Evolutionary conservation across 441 rosid species (phyloP).

Genomic region (Populus hybrid): DNA sequence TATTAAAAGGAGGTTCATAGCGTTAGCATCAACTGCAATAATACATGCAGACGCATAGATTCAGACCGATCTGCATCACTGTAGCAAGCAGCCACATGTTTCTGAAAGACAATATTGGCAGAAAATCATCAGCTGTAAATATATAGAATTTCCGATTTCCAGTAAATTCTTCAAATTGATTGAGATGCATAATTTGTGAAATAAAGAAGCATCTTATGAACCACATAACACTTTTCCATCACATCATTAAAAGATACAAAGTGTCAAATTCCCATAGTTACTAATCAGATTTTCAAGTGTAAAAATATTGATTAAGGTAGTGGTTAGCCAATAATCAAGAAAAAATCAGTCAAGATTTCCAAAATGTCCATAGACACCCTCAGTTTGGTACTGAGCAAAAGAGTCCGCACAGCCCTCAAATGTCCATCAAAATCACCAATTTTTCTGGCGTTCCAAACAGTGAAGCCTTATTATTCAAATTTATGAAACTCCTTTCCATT

Average conservation of each 20-base stretch:
- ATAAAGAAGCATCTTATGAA: neutral
- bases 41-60: neutral
- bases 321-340: neutral
- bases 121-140: neutral
- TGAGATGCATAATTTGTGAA: neutral
- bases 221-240: neutral
- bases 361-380: neutral
- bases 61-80: neutral
- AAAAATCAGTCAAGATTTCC: neutral
- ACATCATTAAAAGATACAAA: neutral
- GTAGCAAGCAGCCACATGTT: neutral
- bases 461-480: neutral
- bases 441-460: neutral
- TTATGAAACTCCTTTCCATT: neutral
- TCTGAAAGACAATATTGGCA: neutral
- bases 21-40: neutral
- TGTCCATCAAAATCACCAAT: neutral
- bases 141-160: neutral
- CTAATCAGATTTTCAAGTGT: neutral
- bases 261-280: neutral
- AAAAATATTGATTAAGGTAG: neutral
- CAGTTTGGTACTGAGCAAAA: neutral
- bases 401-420: neutral
- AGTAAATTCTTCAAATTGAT: neutral
- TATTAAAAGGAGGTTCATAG: conserved; percentile 4